Base-by-base conservation (phyloP, 106 monocot genomes). In the Apostasia shenzhenica region DNA sequence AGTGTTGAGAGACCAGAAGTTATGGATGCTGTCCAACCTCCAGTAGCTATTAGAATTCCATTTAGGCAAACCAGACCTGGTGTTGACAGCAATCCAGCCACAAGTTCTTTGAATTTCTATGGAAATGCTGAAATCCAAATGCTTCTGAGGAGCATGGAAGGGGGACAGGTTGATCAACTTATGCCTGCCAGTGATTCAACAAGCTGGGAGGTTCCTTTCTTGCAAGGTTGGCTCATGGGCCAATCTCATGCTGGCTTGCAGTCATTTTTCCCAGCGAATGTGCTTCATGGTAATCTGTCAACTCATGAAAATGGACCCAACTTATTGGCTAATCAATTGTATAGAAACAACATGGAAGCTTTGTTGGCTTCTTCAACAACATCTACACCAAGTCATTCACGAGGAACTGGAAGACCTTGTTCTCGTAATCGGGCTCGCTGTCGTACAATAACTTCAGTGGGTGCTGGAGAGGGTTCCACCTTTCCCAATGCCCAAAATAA, bases 181-280 rank as follows among this genome's bases (percentile, higher is more conserved):
- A 61, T 82, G 62, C 86, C 82, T 63, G 76, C 79, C 48, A 70
- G 57, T 77, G 95, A 95, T 79, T 74, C 86, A 52, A 49, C 78
- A 45, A 77, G 84, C 40, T 97, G 92, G 86, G 89, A 89, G 57
- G 62, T 88, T 12, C 92, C 95, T 63, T 92, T 89, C 79, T 68
- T 86, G 55, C 95, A 92, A 54, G 95, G 92, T 26, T 89, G 86
- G 92, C 69, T 97, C 53, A 78, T 97, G 82, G 95, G 86, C 68
- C 92, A 84, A 63, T 82, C 78, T 44, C 82, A 91, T 69, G 85
- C 80, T 47, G 71, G 74, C 42, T 67, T 81, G 42, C 68, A 51
- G 38, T 46, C 61, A 47, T 48, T 62, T n/a, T 6, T 55, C 1
- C 79, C 67, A 45, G 54, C 61, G 10, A 68, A 68, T 42, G 57